These are phyloP conservation scores for Cordyceps cicadae DNA, from an alignment of 2,329 filamentous ascomycete species.

Conservation along the genomic window DNA sequence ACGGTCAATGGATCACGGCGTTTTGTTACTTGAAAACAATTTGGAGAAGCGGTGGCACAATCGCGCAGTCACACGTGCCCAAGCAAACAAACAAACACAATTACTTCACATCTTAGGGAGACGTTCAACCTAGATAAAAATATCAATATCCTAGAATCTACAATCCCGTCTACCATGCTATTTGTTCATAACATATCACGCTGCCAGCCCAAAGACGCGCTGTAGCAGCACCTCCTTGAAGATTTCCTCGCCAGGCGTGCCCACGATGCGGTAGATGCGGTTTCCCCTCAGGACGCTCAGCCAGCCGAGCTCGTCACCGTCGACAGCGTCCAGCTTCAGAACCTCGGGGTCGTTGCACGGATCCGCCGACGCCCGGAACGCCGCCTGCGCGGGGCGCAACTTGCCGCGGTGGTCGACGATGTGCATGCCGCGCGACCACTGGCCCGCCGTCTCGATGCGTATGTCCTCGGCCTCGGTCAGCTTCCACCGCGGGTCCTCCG, in stretches of 20 bases:
- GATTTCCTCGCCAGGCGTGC: constrained; percentile 56
- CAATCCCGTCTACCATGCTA: neutral
- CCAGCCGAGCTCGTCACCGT: constrained; percentile 71
- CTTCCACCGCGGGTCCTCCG: constrained; percentile 46
- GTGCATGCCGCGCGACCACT: constrained; percentile 93
- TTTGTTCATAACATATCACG: constrained; percentile 10
- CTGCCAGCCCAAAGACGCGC: constrained; percentile 46
- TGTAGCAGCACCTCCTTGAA: constrained; percentile 61
- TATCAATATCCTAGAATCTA: neutral
- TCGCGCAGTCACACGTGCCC: neutral
- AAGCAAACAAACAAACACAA: neutral
- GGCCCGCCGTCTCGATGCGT: constrained; percentile 77
- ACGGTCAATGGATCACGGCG: neutral
- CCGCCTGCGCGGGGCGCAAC: constrained; percentile 40
- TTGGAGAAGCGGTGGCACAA: neutral
- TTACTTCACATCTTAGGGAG: neutral
- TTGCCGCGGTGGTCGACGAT: constrained; percentile 66
- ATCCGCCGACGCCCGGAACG: constrained; percentile 32
- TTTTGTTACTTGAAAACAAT: neutral
- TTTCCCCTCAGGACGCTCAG: constrained; percentile 67
- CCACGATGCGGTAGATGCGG: constrained; percentile 64
- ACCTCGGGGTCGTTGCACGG: constrained; percentile 32
- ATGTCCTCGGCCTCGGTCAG: constrained; percentile 64
- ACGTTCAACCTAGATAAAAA: neutral
- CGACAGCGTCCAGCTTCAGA: constrained; percentile 39